Evolutionary conservation across 768 basidiomycete genomes (phyloP), one percentile per base, ranked within the genome.

Genomic region (Boletus sensibilis): DNA sequence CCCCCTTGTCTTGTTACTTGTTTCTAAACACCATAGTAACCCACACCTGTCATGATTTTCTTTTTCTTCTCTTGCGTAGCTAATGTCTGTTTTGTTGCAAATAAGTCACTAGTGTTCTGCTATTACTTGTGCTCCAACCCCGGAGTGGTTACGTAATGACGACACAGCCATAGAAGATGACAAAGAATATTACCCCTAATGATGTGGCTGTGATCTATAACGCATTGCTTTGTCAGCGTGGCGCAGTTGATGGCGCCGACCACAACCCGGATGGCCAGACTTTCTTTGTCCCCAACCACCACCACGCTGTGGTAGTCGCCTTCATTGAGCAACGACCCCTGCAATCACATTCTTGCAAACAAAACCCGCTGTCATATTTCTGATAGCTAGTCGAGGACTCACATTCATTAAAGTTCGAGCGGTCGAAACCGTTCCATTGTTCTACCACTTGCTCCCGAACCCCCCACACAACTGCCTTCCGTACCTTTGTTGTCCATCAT

Each of bases 401-500:
- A 65, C 65, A 60, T 61, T 71, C 69, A 40, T 71, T 69, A 58
- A 52, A 53, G 23, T 56, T 52, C 53, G 52, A 64, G 59, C 56
- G 54, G 54, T 55, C 43, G 1, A 58, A 56, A 31, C 53, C 56
- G 55, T 64, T 49, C 40, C 52, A 16, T 53, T 42, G 7, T 29
- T 13, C 21, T n/a, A 20, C 50, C 61, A 53, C 64, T 64, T 64
- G 56, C 55, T 68, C 48, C 51, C 20, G 35, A 67, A 34, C 40
- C 58, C 56, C 69, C 21, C 58, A 58, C 59, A 63, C 64, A 49
- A 43, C 48, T 41, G 25, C 39, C 46, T 39, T 56, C 52, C 49
- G 47, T 57, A 34, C 31, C 29, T 12, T 48, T 48, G 16, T 35
- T 12, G 34, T 25, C 50, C 25, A 44, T 23, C 52, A 80, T 90